Conservation (phyloP, 2,329 filamentous ascomycete genomes). For the Dryadomyces quercivorus region DNA sequence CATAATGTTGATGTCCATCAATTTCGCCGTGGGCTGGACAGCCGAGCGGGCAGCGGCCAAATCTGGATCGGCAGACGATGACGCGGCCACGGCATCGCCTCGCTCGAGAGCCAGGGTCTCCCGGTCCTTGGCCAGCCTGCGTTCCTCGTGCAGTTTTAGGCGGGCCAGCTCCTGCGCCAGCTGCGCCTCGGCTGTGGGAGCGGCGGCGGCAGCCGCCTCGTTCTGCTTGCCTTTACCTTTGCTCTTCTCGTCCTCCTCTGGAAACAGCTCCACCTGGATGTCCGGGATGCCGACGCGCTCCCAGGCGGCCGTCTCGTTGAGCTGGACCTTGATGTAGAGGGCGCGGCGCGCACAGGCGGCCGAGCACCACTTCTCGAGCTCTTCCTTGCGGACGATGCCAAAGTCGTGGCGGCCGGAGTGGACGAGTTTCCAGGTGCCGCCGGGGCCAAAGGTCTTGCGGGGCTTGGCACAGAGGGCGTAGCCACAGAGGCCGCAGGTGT, state of each 20-base stretch:
- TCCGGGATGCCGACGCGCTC: conserved; percentile 51
- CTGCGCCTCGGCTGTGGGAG: conserved; percentile 6
- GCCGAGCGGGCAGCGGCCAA: conserved; percentile 22
- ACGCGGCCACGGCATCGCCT: conserved; percentile 32
- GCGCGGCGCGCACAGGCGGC: conserved; percentile 66
- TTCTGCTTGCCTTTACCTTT: conserved; percentile 25
- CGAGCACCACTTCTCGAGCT: conserved; percentile 81
- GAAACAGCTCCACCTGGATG: conserved; percentile 48
- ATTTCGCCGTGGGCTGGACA: conserved; percentile 22
- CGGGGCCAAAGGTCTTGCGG: conserved; percentile 41
- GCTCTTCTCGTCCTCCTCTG: conserved; percentile 46
- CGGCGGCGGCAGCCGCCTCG: conserved; percentile 3
- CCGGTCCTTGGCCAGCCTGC: conserved; percentile 25
- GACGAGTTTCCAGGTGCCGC: conserved; percentile 57
- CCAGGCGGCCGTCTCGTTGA: conserved; percentile 78
- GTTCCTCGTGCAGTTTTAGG: conserved; percentile 31
- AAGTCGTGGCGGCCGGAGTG: conserved; percentile 39
- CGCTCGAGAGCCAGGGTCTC: conserved; percentile 39
- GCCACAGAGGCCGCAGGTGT: conserved; percentile 70
- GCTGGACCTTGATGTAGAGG: conserved; percentile 78
- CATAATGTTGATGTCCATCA: conserved; percentile 34
- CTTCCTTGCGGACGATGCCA: conserved; percentile 56
- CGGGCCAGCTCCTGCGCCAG: conserved; percentile 25
- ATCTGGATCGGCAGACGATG: conserved; percentile 32
- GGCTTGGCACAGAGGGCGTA: conserved; percentile 65